These are phyloP conservation scores for Gymnopus androsaceus DNA, from an alignment of 1,284 basidiomycete species.

Conservation along the genomic window DNA sequence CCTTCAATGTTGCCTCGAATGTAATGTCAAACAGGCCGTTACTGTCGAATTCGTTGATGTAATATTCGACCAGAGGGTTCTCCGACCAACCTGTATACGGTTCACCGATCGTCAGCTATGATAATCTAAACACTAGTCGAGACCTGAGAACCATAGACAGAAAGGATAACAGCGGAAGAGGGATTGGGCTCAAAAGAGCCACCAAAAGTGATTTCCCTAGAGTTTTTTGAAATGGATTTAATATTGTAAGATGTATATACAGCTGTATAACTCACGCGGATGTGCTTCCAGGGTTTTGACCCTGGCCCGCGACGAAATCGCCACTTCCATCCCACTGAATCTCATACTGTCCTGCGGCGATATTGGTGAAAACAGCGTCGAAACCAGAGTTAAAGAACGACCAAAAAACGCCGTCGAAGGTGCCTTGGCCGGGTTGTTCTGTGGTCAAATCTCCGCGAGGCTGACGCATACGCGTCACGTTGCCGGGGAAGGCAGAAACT, in stretches of 20 bases:
- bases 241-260: background rate
- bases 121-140: background rate
- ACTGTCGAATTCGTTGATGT: constrained; percentile 34
- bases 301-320: constrained; percentile 34
- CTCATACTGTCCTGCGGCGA: constrained; percentile 22
- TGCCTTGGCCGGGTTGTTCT: constrained; percentile 17
- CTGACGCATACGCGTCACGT: background rate
- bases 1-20: constrained; percentile 27
- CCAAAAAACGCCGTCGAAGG: constrained; percentile 19
- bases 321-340: constrained; percentile 28
- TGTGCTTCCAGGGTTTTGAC: constrained; percentile 30
- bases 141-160: constrained; percentile 33
- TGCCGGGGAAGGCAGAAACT: background rate
- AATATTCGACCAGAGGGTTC: constrained; percentile 41
- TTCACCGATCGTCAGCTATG: background rate
- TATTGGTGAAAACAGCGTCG: constrained; percentile 29
- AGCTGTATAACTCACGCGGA: constrained; percentile 9
- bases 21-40: constrained; percentile 42
- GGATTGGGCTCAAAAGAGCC: constrained; percentile 32
- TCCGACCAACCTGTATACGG: constrained; percentile 33
- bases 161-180: constrained; percentile 35
- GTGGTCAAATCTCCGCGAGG: background rate
- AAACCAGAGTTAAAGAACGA: constrained; percentile 26
- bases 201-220: constrained; percentile 30
- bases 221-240: background rate